phyloP scores from a whole-genome alignment of 306 rosid genomes.

The Cucumis melo region DNA sequence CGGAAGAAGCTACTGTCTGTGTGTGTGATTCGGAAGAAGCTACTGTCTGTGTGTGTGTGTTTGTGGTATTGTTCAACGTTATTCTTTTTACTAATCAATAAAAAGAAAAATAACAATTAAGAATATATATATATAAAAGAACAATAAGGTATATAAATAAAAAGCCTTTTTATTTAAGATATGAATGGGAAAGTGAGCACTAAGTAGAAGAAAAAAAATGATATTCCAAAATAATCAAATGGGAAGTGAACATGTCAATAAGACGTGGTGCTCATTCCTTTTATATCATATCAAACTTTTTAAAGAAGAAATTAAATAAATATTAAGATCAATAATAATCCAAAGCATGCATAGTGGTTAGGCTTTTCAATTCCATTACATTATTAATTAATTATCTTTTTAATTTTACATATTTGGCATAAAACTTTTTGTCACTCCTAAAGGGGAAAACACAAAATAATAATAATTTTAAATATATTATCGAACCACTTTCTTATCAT shows the following conservation, averaged over 20 bases:
- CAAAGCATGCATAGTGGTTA: background rate
- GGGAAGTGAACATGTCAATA: background rate
- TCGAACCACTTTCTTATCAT: background rate
- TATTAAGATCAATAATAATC: background rate
- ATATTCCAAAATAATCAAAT: background rate
- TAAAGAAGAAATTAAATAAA: background rate
- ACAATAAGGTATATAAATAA: too few species aligned
- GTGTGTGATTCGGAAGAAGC: too few species aligned
- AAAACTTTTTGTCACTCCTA: background rate
- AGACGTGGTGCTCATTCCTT: background rate
- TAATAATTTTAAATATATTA: background rate
- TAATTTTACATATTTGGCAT: background rate
- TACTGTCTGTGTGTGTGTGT: too few species aligned
- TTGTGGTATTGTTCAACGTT: background rate
- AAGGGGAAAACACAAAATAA: background rate
- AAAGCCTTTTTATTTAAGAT: background rate
- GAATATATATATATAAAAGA: too few species aligned
- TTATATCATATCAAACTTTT: background rate
- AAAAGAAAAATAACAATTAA: background rate
- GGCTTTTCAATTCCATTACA: slow-evolving; percentile 3
- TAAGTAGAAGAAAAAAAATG: background rate
- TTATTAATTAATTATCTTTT: background rate
- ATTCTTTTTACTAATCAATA: too few species aligned
- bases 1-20: too few species aligned
- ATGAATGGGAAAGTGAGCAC: background rate